Evolutionary conservation across 106 monocot species (phyloP), one percentile per base, ranked within the genome.

Genomic region (Allium cepa): DNA sequence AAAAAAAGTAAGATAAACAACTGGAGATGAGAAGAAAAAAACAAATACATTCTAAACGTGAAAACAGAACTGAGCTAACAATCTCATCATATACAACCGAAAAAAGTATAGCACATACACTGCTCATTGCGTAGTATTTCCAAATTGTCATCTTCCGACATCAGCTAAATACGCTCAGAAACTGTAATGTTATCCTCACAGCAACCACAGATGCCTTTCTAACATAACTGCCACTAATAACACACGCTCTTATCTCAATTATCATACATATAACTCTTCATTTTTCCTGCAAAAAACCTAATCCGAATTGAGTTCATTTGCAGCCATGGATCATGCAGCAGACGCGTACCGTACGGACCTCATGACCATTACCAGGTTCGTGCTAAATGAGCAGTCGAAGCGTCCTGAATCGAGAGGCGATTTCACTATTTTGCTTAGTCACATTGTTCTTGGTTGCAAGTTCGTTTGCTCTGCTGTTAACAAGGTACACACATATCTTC

Each of bases 371-470:
- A 92, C 89, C 48, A 68, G 97, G 68, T 71, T 84, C 76, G 97
- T 87, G 70, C 80, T 97, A 63, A 97, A 92, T 78, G 97, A 97
- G 87, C 97, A 97, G 71, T 78, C 79, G 28, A 81, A 72, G 84
- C 53, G 76, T 51, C 80, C 89, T 26, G 97, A 92, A 60, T 80
- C 89, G 26, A 75, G 72, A 65, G 97, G 97, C 7, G 97, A 97
- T 57, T 92, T 89, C 82, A 77, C 82, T 65, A 97, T 97, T 69
- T 86, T 97, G 46, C 92, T 97, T 76, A 82, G 71, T 66, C 84
- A 97, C 82, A 97, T 97, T 92, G 97, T 97, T 15, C 83, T 97
- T 67, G 97, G 97, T 7, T 97, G 97, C 88, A 97, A 97, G 84
- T 97, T 92, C 75, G 97, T 97, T 64, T 92, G 92, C 80, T 84